A percentile compares a stretch with the other conserved stretches of the same genome.
Evolutionary conservation across 306 rosid genomes (phyloP).

Genomic region (Pterocarpus macrocarpus): DNA sequence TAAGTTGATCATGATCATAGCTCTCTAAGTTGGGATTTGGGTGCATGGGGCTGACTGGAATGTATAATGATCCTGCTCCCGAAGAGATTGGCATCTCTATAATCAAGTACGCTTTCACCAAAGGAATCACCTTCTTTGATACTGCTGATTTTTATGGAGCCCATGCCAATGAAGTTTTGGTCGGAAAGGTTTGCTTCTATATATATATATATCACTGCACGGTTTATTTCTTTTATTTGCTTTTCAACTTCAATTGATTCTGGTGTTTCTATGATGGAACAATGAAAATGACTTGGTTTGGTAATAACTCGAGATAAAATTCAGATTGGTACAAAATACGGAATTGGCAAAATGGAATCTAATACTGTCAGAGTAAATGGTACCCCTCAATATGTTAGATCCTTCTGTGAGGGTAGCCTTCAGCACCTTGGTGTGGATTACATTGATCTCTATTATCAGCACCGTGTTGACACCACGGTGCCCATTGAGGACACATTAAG

Average conservation of each 20-base stretch:
- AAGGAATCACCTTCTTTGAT: slow-evolving; percentile 88
- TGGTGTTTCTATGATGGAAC: not conserved
- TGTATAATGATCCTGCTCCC: slow-evolving; percentile 63
- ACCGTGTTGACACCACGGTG: slow-evolving; percentile 73
- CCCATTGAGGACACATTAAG: slow-evolving; percentile 90
- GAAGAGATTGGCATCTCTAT: slow-evolving; percentile 68
- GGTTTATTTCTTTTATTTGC: not conserved
- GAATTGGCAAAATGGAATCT: slow-evolving; percentile 52
- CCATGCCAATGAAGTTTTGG: slow-evolving; percentile 66
- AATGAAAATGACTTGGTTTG: not conserved
- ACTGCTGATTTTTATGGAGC: slow-evolving; percentile 73
- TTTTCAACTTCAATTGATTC: not conserved
- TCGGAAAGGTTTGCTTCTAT: slow-evolving; percentile 67
- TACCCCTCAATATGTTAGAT: slow-evolving; percentile 80
- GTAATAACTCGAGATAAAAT: slow-evolving; percentile 70
- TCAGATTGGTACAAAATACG: slow-evolving; percentile 86
- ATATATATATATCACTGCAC: too few relatives aligned
- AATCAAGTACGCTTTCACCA: slow-evolving; percentile 69
- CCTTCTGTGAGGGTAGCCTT: slow-evolving; percentile 79
- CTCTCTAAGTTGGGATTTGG: slow-evolving; percentile 89
- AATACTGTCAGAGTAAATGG: slow-evolving; percentile 61
- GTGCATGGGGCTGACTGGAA: slow-evolving; percentile 74
- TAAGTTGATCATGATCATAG: slow-evolving; percentile 34
- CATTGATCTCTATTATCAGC: slow-evolving; percentile 92
- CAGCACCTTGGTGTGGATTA: slow-evolving; percentile 74